A percentile compares a stretch with the other conserved stretches of the same genome.
Evolutionary conservation across 352 stramenopile genomes (phyloP).

Genomic region (Phytopythium cucurbitacearum): DNA sequence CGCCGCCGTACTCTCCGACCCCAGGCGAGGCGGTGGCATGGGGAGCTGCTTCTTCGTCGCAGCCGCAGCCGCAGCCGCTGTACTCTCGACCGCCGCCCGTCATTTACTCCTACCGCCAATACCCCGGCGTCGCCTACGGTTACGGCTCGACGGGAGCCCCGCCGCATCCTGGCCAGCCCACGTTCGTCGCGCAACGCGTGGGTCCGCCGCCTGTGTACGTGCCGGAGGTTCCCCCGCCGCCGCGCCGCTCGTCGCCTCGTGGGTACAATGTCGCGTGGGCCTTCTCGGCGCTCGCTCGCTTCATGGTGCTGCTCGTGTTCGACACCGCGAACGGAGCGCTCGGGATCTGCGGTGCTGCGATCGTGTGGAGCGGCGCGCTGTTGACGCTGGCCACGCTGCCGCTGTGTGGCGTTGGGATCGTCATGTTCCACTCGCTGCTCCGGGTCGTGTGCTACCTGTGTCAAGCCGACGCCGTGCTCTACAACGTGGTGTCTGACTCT

Average conservation of each 20-base stretch:
- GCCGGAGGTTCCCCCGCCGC: no score
- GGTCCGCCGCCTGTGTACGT: neutral
- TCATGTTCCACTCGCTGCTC: constrained; percentile 43
- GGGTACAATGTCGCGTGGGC: constrained; percentile 21
- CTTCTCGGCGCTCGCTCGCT: constrained; percentile 14
- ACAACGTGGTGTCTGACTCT: constrained; percentile 40
- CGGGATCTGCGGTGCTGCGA: constrained; percentile 10
- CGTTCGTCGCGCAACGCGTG: constrained; percentile 1
- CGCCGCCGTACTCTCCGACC: neutral
- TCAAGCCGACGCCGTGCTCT: constrained; percentile 34
- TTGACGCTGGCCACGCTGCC: constrained; percentile 35
- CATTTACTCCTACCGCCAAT: neutral
- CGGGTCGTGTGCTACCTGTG: constrained; percentile 32
- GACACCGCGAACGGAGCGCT: constrained; percentile 20
- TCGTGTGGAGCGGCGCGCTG: constrained; percentile 15
- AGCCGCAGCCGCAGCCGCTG: no score
- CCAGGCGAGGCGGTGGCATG: neutral
- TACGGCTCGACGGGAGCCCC: neutral
- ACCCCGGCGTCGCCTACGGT: neutral
- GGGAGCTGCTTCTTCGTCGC: no score
- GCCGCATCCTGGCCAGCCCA: neutral
- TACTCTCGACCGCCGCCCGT: no score
- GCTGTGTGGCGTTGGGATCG: constrained; percentile 48
- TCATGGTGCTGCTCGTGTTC: constrained; percentile 24
- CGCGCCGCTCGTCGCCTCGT: neutral